phyloP scores from a whole-genome alignment of 2,329 filamentous ascomycete species.

The Fusarium coffeatum region DNA sequence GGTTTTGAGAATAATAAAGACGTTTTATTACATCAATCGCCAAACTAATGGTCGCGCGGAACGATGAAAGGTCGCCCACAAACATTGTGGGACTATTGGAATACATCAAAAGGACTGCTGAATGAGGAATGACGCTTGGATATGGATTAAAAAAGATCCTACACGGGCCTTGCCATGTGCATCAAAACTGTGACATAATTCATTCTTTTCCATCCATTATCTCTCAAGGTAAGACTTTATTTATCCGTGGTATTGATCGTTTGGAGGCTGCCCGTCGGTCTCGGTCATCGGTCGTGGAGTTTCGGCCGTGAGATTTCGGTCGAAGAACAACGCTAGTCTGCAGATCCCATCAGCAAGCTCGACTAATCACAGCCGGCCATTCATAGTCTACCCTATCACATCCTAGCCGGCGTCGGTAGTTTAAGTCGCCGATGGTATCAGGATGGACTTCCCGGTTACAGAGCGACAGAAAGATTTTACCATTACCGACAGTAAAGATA shows the following conservation, averaged over 20 bases:
- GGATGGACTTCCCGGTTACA: not conserved
- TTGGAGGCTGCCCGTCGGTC: not conserved
- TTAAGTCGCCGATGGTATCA: not conserved
- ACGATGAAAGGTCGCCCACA: no score
- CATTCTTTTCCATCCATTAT: no score
- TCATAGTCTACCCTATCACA: not conserved
- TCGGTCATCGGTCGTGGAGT: not conserved
- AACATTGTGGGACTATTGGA: accelerated
- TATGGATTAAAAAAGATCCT: no score
- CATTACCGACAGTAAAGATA: not conserved
- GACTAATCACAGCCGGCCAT: not conserved
- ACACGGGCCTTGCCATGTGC: no score
- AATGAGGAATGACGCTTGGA: no score
- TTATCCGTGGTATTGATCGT: no score
- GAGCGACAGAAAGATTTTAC: not conserved
- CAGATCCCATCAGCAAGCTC: not conserved
- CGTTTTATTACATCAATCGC: no score
- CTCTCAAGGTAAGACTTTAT: no score
- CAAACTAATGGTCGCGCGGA: no score
- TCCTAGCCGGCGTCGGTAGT: not conserved
- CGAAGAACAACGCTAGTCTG: not conserved
- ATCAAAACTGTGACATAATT: no score
- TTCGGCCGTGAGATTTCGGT: not conserved
- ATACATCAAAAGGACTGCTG: no score
- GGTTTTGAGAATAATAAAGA: accelerated